Percentiles rank a stretch among this genome's conserved stretches.
These are phyloP conservation scores for Colletotrichum sp. DNA, from an alignment of 2,329 filamentous ascomycete species.

Conservation along the genomic window DNA sequence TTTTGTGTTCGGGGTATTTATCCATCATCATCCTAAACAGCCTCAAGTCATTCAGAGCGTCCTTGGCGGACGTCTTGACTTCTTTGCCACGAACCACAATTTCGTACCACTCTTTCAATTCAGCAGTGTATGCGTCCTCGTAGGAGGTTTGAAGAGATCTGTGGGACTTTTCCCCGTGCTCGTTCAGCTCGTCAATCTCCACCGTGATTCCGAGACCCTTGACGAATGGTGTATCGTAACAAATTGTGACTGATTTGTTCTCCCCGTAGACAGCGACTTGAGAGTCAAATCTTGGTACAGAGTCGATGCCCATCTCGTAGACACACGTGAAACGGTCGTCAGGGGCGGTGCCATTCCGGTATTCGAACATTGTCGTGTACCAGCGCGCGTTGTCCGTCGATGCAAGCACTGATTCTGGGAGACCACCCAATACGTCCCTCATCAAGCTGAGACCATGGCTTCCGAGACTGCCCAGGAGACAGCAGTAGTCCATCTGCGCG, in stretches of 20 bases:
- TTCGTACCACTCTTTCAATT: constrained; percentile 27
- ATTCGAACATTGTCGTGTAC: neutral
- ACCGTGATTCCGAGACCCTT: constrained; percentile 50
- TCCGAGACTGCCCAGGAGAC: constrained; percentile 52
- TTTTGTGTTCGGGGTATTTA: neutral
- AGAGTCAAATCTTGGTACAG: constrained; percentile 51
- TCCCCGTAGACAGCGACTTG: constrained; percentile 49
- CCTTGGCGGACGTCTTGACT: constrained; percentile 28
- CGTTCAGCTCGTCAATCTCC: constrained; percentile 30
- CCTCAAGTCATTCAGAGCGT: constrained; percentile 28
- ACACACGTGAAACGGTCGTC: constrained; percentile 22
- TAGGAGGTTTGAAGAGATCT: constrained; percentile 30
- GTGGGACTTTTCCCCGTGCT: constrained; percentile 39
- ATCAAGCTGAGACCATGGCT: constrained; percentile 60
- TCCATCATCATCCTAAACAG: constrained; percentile 27
- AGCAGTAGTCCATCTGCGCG: constrained; percentile 35
- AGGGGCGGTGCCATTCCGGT: neutral
- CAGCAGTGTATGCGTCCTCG: constrained; percentile 31
- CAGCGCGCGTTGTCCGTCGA: neutral
- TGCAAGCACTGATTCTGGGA: neutral
- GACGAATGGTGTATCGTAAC: constrained; percentile 55
- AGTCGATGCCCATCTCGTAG: constrained; percentile 58
- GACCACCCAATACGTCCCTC: constrained; percentile 44
- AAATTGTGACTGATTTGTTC: constrained; percentile 49
- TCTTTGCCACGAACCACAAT: constrained; percentile 22